These are phyloP conservation scores for Sarocladiaceae sp. DNA, from an alignment of 2,329 filamentous ascomycete genomes.

Conservation along the genomic window DNA sequence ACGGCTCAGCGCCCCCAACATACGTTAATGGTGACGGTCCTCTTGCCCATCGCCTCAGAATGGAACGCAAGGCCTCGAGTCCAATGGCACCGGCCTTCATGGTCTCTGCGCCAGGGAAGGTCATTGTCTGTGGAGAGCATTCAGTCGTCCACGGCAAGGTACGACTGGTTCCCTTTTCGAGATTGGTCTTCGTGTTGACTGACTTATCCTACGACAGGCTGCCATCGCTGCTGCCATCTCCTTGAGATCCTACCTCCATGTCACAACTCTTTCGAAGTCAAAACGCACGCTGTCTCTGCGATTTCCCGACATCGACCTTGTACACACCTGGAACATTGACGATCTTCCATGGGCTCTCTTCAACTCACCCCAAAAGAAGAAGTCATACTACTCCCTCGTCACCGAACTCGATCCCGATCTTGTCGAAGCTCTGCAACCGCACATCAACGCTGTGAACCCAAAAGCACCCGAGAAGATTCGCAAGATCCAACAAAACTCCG, in stretches of 20 bases:
- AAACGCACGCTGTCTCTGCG: constrained; percentile 81
- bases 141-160: constrained; percentile 97
- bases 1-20: constrained; percentile 14
- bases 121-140: constrained; percentile 97
- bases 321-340: constrained; percentile 93
- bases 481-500: constrained; percentile 80
- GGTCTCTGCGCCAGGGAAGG: constrained; percentile 96
- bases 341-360: constrained; percentile 84
- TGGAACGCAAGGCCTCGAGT: constrained; percentile 54
- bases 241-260: constrained; percentile 91
- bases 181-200: background rate
- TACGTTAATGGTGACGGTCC: constrained; percentile 31
- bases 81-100: constrained; percentile 87
- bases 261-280: constrained; percentile 90
- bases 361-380: constrained; percentile 78
- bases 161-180: constrained; percentile 18
- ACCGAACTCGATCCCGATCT: constrained; percentile 82
- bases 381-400: constrained; percentile 87
- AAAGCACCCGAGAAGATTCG: constrained; percentile 64
- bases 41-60: constrained; percentile 30
- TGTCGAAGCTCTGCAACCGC: constrained; percentile 73
- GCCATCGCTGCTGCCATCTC: constrained; percentile 95
- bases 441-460: constrained; percentile 67
- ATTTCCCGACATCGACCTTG: constrained; percentile 86
- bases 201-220: constrained; percentile 45